phyloP scores from a whole-genome alignment of 2,329 filamentous ascomycete species.

The Colletotrichum lini region DNA sequence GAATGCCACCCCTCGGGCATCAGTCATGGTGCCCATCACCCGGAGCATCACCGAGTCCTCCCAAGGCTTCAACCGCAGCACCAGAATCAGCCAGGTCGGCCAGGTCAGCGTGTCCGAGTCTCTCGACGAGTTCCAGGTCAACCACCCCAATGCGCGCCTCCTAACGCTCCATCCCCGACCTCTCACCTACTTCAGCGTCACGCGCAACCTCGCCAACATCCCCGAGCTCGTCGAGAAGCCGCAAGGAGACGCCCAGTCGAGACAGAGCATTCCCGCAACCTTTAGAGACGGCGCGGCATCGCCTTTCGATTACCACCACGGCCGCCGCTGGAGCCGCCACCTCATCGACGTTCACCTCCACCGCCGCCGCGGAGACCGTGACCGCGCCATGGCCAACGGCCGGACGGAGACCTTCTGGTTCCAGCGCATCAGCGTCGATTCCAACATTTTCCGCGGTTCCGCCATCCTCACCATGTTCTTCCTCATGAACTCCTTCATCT shows the following conservation, averaged over 20 bases:
- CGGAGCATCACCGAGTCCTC: constrained; percentile 17
- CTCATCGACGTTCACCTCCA: constrained; percentile 1
- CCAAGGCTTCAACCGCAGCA: background rate
- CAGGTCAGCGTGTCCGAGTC: constrained; percentile 35
- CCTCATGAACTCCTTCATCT: constrained; percentile 10
- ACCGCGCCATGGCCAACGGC: background rate
- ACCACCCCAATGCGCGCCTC: constrained; percentile 24
- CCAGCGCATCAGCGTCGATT: constrained; percentile 25
- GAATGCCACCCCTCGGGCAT: constrained; percentile 27
- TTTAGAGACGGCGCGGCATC: background rate
- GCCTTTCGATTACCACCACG: background rate
- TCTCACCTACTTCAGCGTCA: background rate
- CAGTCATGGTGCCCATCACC: constrained; percentile 29
- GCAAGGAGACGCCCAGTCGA: background rate
- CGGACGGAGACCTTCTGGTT: constrained; percentile 19
- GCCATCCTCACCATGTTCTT: constrained; percentile 20
- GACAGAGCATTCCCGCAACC: background rate
- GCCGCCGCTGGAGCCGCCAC: constrained; percentile 3
- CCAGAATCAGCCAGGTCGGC: background rate
- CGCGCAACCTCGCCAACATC: constrained; percentile 8
- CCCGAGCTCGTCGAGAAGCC: constrained; percentile 23
- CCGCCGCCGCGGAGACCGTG: background rate
- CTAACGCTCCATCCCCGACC: constrained; percentile 26
- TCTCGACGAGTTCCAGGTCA: constrained; percentile 36
- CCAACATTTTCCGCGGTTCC: constrained; percentile 19